Evolutionary conservation across 2,329 filamentous ascomycete species (phyloP), one percentile per base, ranked within the genome.

Genomic region (Scedosporium apiospermum): DNA sequence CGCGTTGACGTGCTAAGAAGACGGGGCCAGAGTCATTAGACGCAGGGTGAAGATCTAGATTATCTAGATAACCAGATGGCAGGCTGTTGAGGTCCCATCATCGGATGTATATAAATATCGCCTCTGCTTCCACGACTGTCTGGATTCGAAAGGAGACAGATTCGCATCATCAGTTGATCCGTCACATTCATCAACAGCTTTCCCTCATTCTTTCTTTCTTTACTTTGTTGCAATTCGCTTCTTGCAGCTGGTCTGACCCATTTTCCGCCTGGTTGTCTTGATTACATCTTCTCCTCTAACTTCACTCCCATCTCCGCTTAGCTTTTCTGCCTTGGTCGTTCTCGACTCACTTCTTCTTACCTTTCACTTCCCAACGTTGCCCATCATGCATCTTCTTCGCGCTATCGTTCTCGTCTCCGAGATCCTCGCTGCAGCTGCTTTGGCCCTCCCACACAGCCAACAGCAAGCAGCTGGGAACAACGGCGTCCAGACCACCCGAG

Each of bases 201-300:
- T 23, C 9, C 21, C 23, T 55, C 23, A 27, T 55, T 55, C 23
- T 38, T 60, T 49, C 41, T 49, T 60, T 44, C 57, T 60, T 26
- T 16, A 16, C 23, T 18, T 44, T 6, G 18, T 42, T 27, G 21
- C 58, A 26, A 49, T 60, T 60, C 58, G 16, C 58, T 60, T 60
- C 58, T 60, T 60, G 58, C 34, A 60, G 58, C 58, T 60, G 58
- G 23, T 23, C 58, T 60, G 34, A 42, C 58, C 58, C 34, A 16
- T 49, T 34, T 58, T 49, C 12, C 16, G 27, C 30, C 16, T n/a
- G 16, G 14, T 38, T 38, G 21, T 58, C 34, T 58, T 41, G 34
- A 38, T 26, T 6, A 10, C 57, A 34, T 41, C 34, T 2, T 58
- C n/a, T 58, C 16, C 12, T 26, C 16, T n/a, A 27, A 27, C 30